Evolutionary conservation across 2,329 filamentous ascomycete species (phyloP), one percentile per base, ranked within the genome.

Genomic region (Calcarisporium arbuscula): DNA sequence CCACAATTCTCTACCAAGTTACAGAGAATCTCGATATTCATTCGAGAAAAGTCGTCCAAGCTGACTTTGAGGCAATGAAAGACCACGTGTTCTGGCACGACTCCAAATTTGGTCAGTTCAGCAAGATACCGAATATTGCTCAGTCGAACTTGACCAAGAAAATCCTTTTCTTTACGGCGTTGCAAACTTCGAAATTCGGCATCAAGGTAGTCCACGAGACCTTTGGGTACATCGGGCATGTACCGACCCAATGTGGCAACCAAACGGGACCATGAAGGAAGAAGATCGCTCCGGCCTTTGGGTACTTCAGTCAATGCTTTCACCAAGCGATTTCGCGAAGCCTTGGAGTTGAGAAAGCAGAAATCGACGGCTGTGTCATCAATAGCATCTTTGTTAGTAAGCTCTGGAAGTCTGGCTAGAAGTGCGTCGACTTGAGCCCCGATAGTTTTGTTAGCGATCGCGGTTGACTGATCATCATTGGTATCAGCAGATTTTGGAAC

Each of bases 1-100:
- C 92, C 92, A 53, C 94, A 98, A 45, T 96, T 96, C 58, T 98
- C 92, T 16, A 98, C 72, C 19, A 98, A 70, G 52, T 94, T 94
- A 52, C 89, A 94, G 44, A 98, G 90, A 49, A 98, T 95, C 58
- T 98, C 94, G 44, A 98, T 95, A 53, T 98, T 98, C 85, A 95
- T 95, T 41, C 90, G 78, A 3, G 92, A 95, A 54, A 98, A 98
- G 53, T 98, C 92, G 51, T 98, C 92, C 19, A 98, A 66, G 47
- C 90, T 94, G 57, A 98, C 90, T 60, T 95, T 98, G 49, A 98
- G 77, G 55, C 92, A 98, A 54, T 98, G 92, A 54, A 98, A 98
- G 35, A 98, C 94, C 44, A 98, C 90, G 60, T 98, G 92, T 58
- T 98, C 92, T 1, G 94, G 92, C 8, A 98, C 92, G 20, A 95